Conservation (phyloP, 169 alveolate species). For the Perkinsus olseni region DNA sequence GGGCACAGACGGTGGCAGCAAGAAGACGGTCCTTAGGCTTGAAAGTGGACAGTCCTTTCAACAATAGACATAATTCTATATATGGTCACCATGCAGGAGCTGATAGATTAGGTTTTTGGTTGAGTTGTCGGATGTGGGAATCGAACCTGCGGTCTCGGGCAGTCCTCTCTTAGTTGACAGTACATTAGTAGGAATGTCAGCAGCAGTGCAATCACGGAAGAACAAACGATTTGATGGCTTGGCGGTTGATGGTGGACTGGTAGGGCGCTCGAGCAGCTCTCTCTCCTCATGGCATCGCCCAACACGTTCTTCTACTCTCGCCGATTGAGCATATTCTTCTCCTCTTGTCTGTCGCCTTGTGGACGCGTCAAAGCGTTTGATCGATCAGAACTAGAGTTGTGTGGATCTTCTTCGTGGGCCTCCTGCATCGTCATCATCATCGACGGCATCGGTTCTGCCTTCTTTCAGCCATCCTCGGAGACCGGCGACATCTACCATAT, state of each 20-base stretch:
- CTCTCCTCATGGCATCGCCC: too few species aligned
- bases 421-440: too few species aligned
- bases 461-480: background rate
- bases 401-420: too few species aligned
- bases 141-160: too few species aligned
- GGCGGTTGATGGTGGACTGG: background rate
- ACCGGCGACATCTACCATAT: background rate
- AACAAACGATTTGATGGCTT: background rate
- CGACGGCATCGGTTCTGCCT: background rate
- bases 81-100: background rate
- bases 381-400: too few species aligned
- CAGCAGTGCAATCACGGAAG: background rate
- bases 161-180: background rate
- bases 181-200: background rate
- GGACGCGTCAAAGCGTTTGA: too few species aligned
- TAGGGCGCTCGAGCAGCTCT: background rate
- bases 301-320: too few species aligned
- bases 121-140: background rate
- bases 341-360: too few species aligned
- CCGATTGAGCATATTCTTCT: too few species aligned
- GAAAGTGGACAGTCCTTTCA: background rate
- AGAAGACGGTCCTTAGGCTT: background rate
- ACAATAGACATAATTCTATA: background rate
- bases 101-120: background rate
- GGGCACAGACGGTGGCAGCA: background rate